Base-by-base conservation (phyloP, 1,284 basidiomycete species). In the Cutaneotrichosporon cutaneum region DNA sequence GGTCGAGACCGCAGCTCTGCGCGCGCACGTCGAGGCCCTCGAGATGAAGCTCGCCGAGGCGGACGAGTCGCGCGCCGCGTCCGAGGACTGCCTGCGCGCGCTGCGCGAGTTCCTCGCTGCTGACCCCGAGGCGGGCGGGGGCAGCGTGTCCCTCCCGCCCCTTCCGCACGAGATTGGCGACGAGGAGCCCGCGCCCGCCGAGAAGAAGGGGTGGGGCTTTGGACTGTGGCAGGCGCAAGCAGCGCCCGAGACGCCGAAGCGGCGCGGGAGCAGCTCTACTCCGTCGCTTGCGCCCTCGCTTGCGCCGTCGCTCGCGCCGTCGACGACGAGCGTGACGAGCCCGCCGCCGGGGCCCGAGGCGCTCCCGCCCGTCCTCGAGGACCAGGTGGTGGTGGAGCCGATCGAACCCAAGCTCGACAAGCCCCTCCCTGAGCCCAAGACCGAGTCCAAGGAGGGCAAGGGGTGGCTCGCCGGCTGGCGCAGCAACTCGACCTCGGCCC, bases 51-150 rank as follows among this genome's bases (percentile, higher is more conserved):
- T 95, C 39, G 86, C 76, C 30, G 92, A 94, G 70, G 84, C 88
- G 2, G 88, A 85, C 62, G 93, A 96, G 75, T 91, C 90, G 2
- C 83, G 86, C 50, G 86, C 90, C 70, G 93, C 93, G 9, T 90
- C 88, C n/a, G 92, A 96, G 68, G 85, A 84, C 2, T 94, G 91
- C 72, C 86, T 90, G 63, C 86, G 85, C 59, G 90, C 89, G 0
- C 80, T 96, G 36, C 84, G 92, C 42, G 88, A 88, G 59, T 96
- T 92, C 73, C 93, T 96, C 69, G 86, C 87, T 1, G 45, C 54
- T 14, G 67, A 62, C 11, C 56, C 66, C 62, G 62, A 65, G 57
- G 65, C 61, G 35, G 65, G 54, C 5, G 70, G 48, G 7, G 59
- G 54, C 27, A 44, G 58, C n/a, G 35, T 63, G 21, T 32, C 32